Evolutionary conservation across 2,329 filamentous ascomycete genomes (phyloP).

Genomic region (Colletotrichum lupini): DNA sequence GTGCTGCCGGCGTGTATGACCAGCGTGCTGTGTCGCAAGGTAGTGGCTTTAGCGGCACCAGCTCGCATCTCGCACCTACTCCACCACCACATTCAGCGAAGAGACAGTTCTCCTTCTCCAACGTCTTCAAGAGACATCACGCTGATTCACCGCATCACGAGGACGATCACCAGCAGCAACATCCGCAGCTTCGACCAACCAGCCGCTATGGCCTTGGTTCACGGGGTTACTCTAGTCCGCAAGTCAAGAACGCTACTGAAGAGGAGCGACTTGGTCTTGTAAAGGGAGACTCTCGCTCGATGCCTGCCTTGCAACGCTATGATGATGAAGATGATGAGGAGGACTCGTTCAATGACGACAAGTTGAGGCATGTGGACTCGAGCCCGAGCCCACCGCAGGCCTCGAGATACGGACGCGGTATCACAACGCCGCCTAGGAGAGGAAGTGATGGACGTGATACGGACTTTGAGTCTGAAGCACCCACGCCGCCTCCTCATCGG

Average conservation of each 20-base stretch:
- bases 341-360: constrained; percentile 41
- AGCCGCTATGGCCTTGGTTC: constrained; percentile 40
- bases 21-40: constrained; percentile 50
- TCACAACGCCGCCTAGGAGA: constrained; percentile 51
- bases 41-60: constrained; percentile 53
- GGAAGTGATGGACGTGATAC: constrained; percentile 40
- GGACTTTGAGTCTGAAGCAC: constrained; percentile 31
- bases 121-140: constrained; percentile 75
- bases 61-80: constrained; percentile 62
- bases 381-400: constrained; percentile 36
- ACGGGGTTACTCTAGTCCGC: constrained; percentile 54
- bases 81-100: constrained; percentile 72
- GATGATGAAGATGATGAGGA: constrained; percentile 49
- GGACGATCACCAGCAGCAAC: constrained; percentile 40
- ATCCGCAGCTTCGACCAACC: constrained; percentile 29
- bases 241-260: constrained; percentile 72
- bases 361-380: constrained; percentile 32
- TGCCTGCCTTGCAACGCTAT: constrained; percentile 48
- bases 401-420: constrained; percentile 54
- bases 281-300: constrained; percentile 69
- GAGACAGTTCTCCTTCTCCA: constrained; percentile 93
- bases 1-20: constrained; percentile 53
- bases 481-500: constrained; percentile 31
- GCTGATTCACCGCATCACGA: constrained; percentile 37
- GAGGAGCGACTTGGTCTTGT: constrained; percentile 87